These are phyloP conservation scores for Coniochaeta sp. DNA, from an alignment of 2,329 filamentous ascomycete genomes.

Conservation along the genomic window DNA sequence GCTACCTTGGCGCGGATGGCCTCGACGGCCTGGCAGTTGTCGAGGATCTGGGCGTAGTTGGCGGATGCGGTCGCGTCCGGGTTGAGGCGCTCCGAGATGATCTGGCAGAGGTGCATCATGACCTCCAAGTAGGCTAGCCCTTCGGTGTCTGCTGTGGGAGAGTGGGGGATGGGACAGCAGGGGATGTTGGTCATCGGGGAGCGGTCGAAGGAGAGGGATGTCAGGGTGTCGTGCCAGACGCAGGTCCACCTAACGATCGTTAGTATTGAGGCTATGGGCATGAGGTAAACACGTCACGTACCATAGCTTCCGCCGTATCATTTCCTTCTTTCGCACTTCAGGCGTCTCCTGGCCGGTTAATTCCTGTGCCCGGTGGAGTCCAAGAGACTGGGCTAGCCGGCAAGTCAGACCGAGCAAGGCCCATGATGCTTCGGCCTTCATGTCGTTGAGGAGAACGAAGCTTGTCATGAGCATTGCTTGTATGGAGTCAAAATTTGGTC, in stretches of 20 bases:
- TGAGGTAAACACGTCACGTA: slow-evolving; percentile 16
- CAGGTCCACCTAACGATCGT: slow-evolving; percentile 44
- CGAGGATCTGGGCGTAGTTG: slow-evolving; percentile 47
- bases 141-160: slow-evolving; percentile 31
- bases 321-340: slow-evolving; percentile 43
- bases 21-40: slow-evolving; percentile 49
- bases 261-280: slow-evolving; percentile 9
- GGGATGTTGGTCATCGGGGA: slow-evolving; percentile 57
- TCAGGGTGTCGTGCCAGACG: slow-evolving; percentile 60
- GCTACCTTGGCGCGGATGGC: slow-evolving; percentile 40
- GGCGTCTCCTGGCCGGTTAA: slow-evolving; percentile 39
- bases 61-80: slow-evolving; percentile 44
- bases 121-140: slow-evolving; percentile 55
- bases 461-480: slow-evolving; percentile 56
- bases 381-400: slow-evolving; percentile 57
- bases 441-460: slow-evolving; percentile 60
- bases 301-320: slow-evolving; percentile 50
- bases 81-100: slow-evolving; percentile 51
- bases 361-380: slow-evolving; percentile 44
- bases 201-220: slow-evolving; percentile 60
- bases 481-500: slow-evolving; percentile 58
- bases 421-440: slow-evolving; percentile 65
- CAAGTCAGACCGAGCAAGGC: slow-evolving; percentile 57
- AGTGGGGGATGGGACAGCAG: slow-evolving; percentile 45
- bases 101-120: slow-evolving; percentile 58